A percentile compares a stretch with the other conserved stretches of the same genome.
phyloP scores from a whole-genome alignment of 2,329 filamentous ascomycete genomes.

The Leptosphaerulina australis region DNA sequence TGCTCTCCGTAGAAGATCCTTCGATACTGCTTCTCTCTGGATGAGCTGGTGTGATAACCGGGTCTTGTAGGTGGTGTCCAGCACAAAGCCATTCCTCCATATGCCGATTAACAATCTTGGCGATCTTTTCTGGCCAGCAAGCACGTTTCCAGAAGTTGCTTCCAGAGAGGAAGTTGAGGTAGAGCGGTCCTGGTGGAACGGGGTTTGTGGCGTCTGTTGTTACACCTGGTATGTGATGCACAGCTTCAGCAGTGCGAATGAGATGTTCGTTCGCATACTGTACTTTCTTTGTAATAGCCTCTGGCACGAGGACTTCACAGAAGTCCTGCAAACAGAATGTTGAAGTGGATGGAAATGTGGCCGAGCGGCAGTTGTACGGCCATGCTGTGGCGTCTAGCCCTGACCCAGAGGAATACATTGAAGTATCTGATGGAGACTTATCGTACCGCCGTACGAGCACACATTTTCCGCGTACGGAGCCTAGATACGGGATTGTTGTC shows the following conservation, averaged over 20 bases:
- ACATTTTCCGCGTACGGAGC: slow-evolving; percentile 79
- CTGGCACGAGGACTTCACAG: slow-evolving; percentile 80
- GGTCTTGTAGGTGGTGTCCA: slow-evolving; percentile 52
- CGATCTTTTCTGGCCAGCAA: slow-evolving; percentile 94
- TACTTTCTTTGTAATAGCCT: slow-evolving; percentile 82
- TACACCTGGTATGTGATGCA: slow-evolving; percentile 48
- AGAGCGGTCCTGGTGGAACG: slow-evolving; percentile 67
- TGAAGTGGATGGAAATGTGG: slow-evolving; percentile 64
- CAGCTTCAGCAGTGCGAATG: slow-evolving; percentile 63
- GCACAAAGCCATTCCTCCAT: slow-evolving; percentile 64
- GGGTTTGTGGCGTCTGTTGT: slow-evolving; percentile 49
- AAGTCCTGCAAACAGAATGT: slow-evolving; percentile 87
- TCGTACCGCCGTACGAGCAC: slow-evolving; percentile 82
- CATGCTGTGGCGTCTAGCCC: slow-evolving; percentile 69
- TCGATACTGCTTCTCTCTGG: slow-evolving; percentile 26
- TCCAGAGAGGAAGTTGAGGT: slow-evolving; percentile 87
- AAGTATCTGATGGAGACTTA: slow-evolving; percentile 45
- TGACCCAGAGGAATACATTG: slow-evolving; percentile 45
- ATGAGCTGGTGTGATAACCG: slow-evolving; percentile 9
- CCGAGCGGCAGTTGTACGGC: slow-evolving; percentile 88
- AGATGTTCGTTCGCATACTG: slow-evolving; percentile 75
- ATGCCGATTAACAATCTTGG: slow-evolving; percentile 82
- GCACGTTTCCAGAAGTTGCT: slow-evolving; percentile 92
- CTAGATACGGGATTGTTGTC: slow-evolving; percentile 74
- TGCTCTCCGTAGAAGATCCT: slow-evolving; percentile 2